Conservation (phyloP, 495 filamentous ascomycete species). For the Parachaetomium inaequale region DNA sequence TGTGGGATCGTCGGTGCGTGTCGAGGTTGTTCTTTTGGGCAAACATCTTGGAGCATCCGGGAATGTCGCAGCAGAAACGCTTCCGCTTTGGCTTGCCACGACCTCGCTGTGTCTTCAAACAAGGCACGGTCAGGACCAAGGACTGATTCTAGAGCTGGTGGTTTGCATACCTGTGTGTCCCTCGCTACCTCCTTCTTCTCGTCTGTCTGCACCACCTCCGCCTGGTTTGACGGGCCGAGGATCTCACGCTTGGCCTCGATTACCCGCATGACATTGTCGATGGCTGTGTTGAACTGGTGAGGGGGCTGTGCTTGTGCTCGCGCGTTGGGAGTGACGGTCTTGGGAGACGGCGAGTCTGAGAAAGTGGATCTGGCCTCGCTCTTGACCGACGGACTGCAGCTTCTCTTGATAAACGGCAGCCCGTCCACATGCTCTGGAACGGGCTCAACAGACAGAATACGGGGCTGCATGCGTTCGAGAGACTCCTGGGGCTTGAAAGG, state of each 20-base stretch:
- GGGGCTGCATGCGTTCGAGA: constrained; percentile 31
- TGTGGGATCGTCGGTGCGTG: constrained; percentile 86
- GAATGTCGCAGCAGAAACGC: constrained; percentile 71
- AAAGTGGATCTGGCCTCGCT: constrained; percentile 29
- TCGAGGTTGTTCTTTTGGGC: constrained; percentile 91
- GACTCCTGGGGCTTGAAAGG: constrained; percentile 38
- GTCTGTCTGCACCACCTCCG: neutral
- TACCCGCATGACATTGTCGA: constrained; percentile 88
- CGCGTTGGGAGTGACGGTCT: constrained; percentile 28
- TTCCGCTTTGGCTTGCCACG: constrained; percentile 44
- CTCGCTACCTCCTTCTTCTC: constrained; percentile 7
- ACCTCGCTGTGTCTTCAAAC: neutral
- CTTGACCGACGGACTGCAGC: constrained; percentile 39
- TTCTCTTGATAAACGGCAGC: constrained; percentile 19
- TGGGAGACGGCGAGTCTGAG: constrained; percentile 19
- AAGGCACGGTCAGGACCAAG: neutral
- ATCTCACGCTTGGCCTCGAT: constrained; percentile 70
- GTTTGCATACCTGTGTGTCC: constrained; percentile 13
- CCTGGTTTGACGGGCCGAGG: constrained; percentile 13
- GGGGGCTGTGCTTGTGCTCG: constrained; percentile 36
- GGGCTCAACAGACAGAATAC: constrained; percentile 16
- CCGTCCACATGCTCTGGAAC: constrained; percentile 20
- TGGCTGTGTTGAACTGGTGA: constrained; percentile 66
- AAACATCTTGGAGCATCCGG: constrained; percentile 77
- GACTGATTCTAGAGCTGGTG: neutral